phyloP scores from a whole-genome alignment of 169 alveolate genomes.

The Cryptosporidium andersoni region DNA sequence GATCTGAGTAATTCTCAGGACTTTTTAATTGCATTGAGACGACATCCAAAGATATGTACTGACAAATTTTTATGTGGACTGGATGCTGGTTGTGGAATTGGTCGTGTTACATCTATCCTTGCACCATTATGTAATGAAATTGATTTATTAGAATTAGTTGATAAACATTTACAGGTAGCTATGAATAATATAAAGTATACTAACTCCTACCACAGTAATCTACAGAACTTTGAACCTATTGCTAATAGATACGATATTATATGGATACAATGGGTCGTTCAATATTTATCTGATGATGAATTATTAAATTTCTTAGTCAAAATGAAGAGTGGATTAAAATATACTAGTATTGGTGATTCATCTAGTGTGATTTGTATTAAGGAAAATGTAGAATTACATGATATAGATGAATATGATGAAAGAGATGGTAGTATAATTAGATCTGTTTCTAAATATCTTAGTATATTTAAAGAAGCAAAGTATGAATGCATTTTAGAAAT shows the following conservation, averaged over 20 bases:
- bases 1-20: constrained; percentile 28
- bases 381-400: constrained; percentile 34
- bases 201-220: constrained; percentile 7
- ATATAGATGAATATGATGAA: constrained; percentile 30
- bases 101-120: constrained; percentile 58
- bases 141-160: constrained; percentile 42
- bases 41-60: neutral
- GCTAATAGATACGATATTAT: constrained; percentile 50
- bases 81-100: constrained; percentile 71
- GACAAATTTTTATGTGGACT: constrained; percentile 39
- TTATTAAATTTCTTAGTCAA: constrained; percentile 28
- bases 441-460: constrained; percentile 13
- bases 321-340: constrained; percentile 21
- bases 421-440: constrained; percentile 38
- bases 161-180: constrained; percentile 36
- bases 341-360: neutral
- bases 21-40: constrained; percentile 32
- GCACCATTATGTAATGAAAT: constrained; percentile 25
- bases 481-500: constrained; percentile 35
- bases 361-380: constrained; percentile 48
- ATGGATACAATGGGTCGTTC: constrained; percentile 67
- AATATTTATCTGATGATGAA: constrained; percentile 50
- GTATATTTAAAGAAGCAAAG: constrained; percentile 42
- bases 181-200: constrained; percentile 9
- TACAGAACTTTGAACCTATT: constrained; percentile 39